Base-by-base conservation (phyloP, 768 basidiomycete species). In the Lactifluus pinguis region DNA sequence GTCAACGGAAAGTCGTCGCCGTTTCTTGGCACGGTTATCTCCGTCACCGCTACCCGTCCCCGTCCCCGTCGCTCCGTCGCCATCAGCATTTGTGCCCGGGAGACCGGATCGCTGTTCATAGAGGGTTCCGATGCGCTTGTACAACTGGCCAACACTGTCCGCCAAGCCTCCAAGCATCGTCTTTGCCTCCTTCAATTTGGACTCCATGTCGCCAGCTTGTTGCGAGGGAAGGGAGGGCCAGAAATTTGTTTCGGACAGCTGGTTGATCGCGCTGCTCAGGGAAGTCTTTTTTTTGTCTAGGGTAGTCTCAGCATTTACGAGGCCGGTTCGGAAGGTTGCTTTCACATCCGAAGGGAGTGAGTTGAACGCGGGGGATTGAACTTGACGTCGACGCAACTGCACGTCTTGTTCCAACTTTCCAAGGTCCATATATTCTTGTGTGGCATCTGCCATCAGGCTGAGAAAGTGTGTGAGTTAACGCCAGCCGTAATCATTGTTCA, bases 181-280 rank as follows among this genome's bases (percentile, higher is more conserved):
- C 57, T 70, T 72, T 29, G 68, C 61, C 14, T 69, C 63, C n/a
- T 38, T 32, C 51, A 63, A 59, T 55, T 71, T 70, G 25, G 38
- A 17, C 17, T 69, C 66, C 38, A 68, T 19, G 11, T 55, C 58
- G n/a, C 67, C 62, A 15, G 69, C 51, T 17, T 69, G 67, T n/a
- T 70, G 62, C 6, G 59, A 53, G 21, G 67, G 68, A 3, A 75
- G n/a, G 36, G 72, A 50, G 6, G 77, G 78, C 77, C 78, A 79
- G 60, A 76, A 78, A 17, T 70, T 69, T 49, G 69, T 67, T 29
- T 71, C 72, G 6, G 74, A 54, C 14, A 79, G 71, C 21, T 66
- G 70, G 36, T 65, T 68, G 17, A 76, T 54, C 13, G 56, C 42
- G 3, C 65, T 66, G 38, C 71, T 73, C 36, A 78, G 61, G 32